A percentile compares a stretch with the other conserved stretches of the same genome.
These are phyloP conservation scores for Camelina neglecta DNA, from an alignment of 345 rosid genomes.

Conservation along the genomic window DNA sequence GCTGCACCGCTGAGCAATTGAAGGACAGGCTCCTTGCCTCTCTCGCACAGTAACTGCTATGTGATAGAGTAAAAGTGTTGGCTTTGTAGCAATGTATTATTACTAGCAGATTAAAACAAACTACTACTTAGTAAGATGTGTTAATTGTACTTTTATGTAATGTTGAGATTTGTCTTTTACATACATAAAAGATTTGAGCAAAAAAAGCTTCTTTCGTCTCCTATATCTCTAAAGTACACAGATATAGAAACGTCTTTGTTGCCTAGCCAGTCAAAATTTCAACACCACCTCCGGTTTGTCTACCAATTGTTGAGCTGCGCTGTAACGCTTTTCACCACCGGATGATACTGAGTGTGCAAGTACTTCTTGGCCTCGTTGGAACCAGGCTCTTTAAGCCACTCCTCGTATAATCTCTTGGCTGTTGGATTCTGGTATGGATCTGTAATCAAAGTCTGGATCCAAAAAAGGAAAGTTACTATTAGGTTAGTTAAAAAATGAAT, in stretches of 20 bases:
- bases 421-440: constrained; percentile 80
- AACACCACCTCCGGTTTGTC: constrained; percentile 13
- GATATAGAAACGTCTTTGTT: neutral
- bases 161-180: constrained; percentile 31
- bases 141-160: constrained; percentile 23
- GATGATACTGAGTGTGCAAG: constrained; percentile 88
- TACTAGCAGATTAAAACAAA: constrained; percentile 20
- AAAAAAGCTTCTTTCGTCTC: constrained; percentile 3
- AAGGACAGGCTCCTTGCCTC: constrained; percentile 79
- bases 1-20: constrained; percentile 72
- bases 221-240: constrained; percentile 11
- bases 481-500: neutral
- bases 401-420: constrained; percentile 67
- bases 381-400: constrained; percentile 92
- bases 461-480: constrained; percentile 14
- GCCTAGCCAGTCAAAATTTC: constrained; percentile 16
- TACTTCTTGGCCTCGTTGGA: constrained; percentile 71
- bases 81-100: constrained; percentile 15
- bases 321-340: constrained; percentile 72
- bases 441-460: constrained; percentile 57
- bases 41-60: constrained; percentile 51
- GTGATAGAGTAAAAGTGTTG: constrained; percentile 11
- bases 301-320: constrained; percentile 86
- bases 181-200: constrained; percentile 3
- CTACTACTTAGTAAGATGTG: constrained; percentile 3